Evolutionary conservation across 805 yeast genomes (phyloP).

Genomic region (Candida boidinii): DNA sequence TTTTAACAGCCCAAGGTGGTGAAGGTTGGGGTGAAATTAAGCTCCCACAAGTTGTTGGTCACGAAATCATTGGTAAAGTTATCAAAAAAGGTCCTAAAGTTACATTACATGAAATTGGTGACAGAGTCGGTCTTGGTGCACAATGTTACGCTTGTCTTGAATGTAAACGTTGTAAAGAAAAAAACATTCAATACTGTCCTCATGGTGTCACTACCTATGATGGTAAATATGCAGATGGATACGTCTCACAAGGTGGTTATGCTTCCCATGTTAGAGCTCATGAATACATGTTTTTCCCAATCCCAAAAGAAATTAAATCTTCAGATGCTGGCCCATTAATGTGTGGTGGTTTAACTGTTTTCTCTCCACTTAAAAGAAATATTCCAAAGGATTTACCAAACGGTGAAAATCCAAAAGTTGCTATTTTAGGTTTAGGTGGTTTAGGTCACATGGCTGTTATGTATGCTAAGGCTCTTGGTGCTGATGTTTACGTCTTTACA

Average conservation of each 20-base stretch:
- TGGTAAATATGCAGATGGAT: slow-evolving; percentile 25
- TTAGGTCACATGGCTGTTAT: slow-evolving; percentile 39
- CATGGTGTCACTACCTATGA: slow-evolving; percentile 35
- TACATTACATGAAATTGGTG: slow-evolving; percentile 30
- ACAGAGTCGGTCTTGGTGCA: slow-evolving; percentile 39
- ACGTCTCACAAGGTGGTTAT: slow-evolving; percentile 34
- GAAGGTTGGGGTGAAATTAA: slow-evolving; percentile 38
- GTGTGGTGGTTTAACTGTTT: slow-evolving; percentile 45
- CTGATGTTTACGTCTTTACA: slow-evolving; percentile 35
- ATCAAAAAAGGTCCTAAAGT: slow-evolving; percentile 29
- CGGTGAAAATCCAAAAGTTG: slow-evolving; percentile 28
- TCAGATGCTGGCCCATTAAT: slow-evolving; percentile 38
- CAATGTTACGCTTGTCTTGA: slow-evolving; percentile 29
- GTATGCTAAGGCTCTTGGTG: slow-evolving; percentile 36
- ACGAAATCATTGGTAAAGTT: slow-evolving; percentile 34
- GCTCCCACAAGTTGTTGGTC: slow-evolving; percentile 41
- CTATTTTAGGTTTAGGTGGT: slow-evolving; percentile 38
- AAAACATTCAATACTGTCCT: slow-evolving; percentile 39
- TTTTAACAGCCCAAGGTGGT: slow-evolving; percentile 40
- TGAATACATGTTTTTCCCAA: slow-evolving; percentile 36
- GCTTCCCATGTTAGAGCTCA: slow-evolving; percentile 39
- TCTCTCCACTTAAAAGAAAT: slow-evolving; percentile 38
- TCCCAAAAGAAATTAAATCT: slow-evolving; percentile 34
- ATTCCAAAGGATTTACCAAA: slow-evolving; percentile 18
- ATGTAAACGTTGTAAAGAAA: slow-evolving; percentile 26